A percentile compares a stretch with the other conserved stretches of the same genome.
Conservation (phyloP, 2,329 filamentous ascomycete genomes). For the Zymoseptoria ardabiliae region DNA sequence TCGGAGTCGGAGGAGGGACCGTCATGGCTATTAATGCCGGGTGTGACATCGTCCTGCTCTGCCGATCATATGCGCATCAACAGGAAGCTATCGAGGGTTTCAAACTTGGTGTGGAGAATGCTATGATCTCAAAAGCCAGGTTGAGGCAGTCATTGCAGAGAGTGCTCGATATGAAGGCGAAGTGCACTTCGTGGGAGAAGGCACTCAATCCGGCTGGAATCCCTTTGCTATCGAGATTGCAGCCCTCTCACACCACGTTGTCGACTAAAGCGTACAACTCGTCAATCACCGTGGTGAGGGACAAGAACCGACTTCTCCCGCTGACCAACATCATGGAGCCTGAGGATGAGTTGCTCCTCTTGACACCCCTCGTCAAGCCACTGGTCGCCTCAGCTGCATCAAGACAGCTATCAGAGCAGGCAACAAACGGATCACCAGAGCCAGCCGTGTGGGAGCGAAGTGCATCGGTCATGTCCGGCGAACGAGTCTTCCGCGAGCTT, state of each 20-base stretch:
- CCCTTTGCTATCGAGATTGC: constrained; percentile 67
- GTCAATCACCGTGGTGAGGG: constrained; percentile 86
- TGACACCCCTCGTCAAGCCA: constrained; percentile 86
- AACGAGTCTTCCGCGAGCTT: constrained; percentile 84
- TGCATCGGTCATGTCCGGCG: constrained; percentile 74
- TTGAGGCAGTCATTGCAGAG: constrained; percentile 73
- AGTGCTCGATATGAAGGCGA: constrained; percentile 72
- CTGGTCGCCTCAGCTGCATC: constrained; percentile 83
- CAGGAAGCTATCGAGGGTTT: constrained; percentile 86
- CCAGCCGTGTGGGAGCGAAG: constrained; percentile 50
- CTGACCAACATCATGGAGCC: constrained; percentile 73
- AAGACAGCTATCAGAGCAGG: constrained; percentile 59
- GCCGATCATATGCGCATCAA: constrained; percentile 79
- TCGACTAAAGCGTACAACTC: constrained; percentile 83
- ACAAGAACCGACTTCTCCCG: constrained; percentile 78
- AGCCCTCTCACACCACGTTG: constrained; percentile 71
- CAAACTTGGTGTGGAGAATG: constrained; percentile 82
- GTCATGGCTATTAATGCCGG: constrained; percentile 97
- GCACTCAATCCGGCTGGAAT: constrained; percentile 82
- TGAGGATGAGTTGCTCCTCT: constrained; percentile 78
- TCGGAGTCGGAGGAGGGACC: constrained; percentile 92
- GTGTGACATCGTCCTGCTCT: constrained; percentile 84
- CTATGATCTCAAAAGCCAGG: constrained; percentile 73
- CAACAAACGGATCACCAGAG: constrained; percentile 48
- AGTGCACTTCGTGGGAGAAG: constrained; percentile 83